Evolutionary conservation across 208 protist species (phyloP), one percentile per base, ranked within the genome.

Genomic region (Leishmania turanica): DNA sequence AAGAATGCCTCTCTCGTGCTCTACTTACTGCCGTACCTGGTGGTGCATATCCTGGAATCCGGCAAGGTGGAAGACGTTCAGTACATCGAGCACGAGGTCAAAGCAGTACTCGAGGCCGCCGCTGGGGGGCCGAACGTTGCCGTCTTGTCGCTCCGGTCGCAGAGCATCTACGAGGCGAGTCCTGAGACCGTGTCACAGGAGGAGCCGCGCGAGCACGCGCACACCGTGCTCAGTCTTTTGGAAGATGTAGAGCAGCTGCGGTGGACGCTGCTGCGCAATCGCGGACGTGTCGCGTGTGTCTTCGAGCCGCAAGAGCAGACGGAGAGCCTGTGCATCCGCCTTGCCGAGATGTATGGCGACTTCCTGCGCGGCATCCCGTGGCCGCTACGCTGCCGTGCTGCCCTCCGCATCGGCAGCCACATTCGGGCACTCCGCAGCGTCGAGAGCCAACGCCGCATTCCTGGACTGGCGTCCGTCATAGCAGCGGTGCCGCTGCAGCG

Each of bases 361-460:
- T 94, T 97, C 79, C 40, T 95, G 56, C 54, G 66, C 60, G 45
- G 65, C 53, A 75, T 94, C 1, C 70, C 84, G 24, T 95, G 91
- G 87, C 74, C 62, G 47, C 71, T 78, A 34, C 84, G 85, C 53
- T 91, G 88, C 17, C 69, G 82, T 21, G 91, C 92, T 11, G 91
- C 92, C 21, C 79, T 96, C 56, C 83, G 83, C 2, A 91, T 96
- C 66, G 91, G 93, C 76, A 96, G 92, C 79, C 81, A 93, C 76
- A 87, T 96, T 74, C 88, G 93, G n/a, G 95, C 95, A 0, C 82
- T 98, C 24, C 89, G 93, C 4, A 92, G 77, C 45, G 71, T 98
- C 27, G 95, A 98, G 81, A 58, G 78, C 0, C 90, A 96, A 81
- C 90, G 85, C 1, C 87, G 89, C 66, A 77, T 97, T 6, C 91